Percentiles rank a stretch among this genome's conserved stretches.
Evolutionary conservation across 208 protist genomes (phyloP).

Genomic region (Trypanosoma lewisi): DNA sequence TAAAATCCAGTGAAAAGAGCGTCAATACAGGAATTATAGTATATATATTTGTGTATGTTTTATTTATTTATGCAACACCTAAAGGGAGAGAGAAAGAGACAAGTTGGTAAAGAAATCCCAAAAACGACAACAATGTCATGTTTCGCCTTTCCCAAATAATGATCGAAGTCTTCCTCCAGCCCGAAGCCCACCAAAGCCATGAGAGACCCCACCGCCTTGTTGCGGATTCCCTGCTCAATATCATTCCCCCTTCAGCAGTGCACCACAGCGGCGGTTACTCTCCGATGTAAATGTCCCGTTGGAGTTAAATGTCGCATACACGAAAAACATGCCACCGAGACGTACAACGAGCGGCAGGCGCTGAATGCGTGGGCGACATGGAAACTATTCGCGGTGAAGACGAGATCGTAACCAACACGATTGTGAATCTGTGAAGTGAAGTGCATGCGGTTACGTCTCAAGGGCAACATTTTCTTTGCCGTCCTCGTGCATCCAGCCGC

Average conservation of each 20-base stretch:
- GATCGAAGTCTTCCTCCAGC: slow-evolving; percentile 21
- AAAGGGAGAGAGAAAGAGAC: background rate
- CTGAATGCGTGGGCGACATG: slow-evolving; percentile 11
- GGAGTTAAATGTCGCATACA: slow-evolving; percentile 30
- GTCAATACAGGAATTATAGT: background rate
- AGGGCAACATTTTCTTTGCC: slow-evolving; percentile 6
- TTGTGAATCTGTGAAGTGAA: slow-evolving; percentile 14
- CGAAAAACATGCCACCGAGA: slow-evolving; percentile 19
- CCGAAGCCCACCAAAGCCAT: slow-evolving; percentile 8
- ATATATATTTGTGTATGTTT: slow-evolving; percentile 14
- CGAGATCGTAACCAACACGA: slow-evolving; percentile 18
- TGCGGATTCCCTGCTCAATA: slow-evolving; percentile 9
- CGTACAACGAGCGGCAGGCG: slow-evolving; percentile 13
- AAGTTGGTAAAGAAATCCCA: background rate
- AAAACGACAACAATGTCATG: background rate
- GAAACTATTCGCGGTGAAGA: slow-evolving; percentile 25
- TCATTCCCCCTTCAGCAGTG: slow-evolving; percentile 9
- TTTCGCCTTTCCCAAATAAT: background rate
- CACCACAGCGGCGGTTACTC: slow-evolving; percentile 20
- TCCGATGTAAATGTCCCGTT: slow-evolving; percentile 23
- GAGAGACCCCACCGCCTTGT: slow-evolving; percentile 12
- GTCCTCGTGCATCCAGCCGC: slow-evolving; percentile 21
- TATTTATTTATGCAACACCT: background rate
- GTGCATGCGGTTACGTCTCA: slow-evolving; percentile 5
- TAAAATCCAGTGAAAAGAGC: slow-evolving; percentile 5